phyloP scores from a whole-genome alignment of 257 asterid genomes.

The Vinca minor region DNA sequence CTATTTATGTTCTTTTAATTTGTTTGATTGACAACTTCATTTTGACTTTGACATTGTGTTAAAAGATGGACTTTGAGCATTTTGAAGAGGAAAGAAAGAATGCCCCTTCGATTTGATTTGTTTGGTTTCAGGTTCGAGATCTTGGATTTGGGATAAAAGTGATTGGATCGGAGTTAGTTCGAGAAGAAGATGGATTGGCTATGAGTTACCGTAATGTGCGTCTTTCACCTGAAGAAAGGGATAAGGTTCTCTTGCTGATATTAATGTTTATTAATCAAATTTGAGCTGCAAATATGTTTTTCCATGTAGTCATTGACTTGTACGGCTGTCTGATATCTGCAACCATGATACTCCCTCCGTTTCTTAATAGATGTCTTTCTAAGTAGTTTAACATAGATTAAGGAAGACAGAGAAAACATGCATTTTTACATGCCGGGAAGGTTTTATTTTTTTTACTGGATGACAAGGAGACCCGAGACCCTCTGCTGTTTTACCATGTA shows the following conservation, averaged over 20 bases:
- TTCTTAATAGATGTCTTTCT: too few species aligned
- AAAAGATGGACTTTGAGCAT: background rate
- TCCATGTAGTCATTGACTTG: too few species aligned
- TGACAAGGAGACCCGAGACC: too few species aligned
- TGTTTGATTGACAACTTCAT: background rate
- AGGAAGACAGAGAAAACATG: too few species aligned
- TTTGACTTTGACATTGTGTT: background rate
- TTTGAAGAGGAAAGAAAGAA: too few species aligned
- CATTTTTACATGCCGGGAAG: too few species aligned
- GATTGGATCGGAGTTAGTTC: conserved; percentile 62
- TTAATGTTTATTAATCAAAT: too few species aligned
- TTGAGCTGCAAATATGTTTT: too few species aligned
- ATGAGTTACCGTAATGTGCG: conserved; percentile 89
- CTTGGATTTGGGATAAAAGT: conserved; percentile 73
- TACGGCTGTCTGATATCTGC: too few species aligned
- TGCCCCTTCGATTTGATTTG: conserved; percentile 4
- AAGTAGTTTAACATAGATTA: too few species aligned
- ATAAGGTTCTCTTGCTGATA: conserved; percentile 39
- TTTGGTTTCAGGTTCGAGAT: conserved; percentile 69
- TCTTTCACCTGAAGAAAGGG: conserved; percentile 60
- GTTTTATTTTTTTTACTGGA: too few species aligned
- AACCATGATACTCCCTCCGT: too few species aligned
- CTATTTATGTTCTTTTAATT: conserved; percentile 43
- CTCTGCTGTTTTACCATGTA: background rate
- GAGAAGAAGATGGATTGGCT: conserved; percentile 88